Conservation (phyloP, 192 early-diverging fungal genomes). For the Backusella psychrophila region DNA sequence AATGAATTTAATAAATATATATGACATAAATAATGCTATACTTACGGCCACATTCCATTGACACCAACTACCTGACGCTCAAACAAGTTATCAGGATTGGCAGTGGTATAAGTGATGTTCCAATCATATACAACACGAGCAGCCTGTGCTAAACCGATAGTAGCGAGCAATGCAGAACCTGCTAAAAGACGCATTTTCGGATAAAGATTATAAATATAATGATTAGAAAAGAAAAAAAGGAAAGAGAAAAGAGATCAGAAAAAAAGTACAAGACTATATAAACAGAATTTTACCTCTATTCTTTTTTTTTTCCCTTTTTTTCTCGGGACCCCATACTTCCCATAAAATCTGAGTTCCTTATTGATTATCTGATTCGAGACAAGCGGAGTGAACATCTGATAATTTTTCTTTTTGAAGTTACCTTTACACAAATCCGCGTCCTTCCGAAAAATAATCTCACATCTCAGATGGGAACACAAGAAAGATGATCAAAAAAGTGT, state of each 20-base stretch:
- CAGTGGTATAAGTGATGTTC: conserved; percentile 64
- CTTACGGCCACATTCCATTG: conserved; percentile 65
- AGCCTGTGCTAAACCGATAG: conserved; percentile 39
- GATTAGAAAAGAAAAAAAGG: conserved; percentile 7
- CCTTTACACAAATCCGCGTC: background rate
- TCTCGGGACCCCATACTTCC: background rate
- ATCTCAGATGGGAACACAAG: background rate
- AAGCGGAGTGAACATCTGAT: conserved; percentile 2
- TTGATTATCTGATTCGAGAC: conserved; percentile 3
- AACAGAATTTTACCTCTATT: background rate
- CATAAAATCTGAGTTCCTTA: background rate
- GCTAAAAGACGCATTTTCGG: conserved; percentile 9
- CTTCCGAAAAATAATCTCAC: background rate
- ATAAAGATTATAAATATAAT: conserved; percentile 1
- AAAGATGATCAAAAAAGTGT: background rate
- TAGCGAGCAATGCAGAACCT: conserved; percentile 5
- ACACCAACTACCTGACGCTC: conserved; percentile 69
- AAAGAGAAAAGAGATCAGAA: conserved; percentile 10
- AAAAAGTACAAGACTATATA: conserved; percentile 10
- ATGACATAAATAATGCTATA: background rate
- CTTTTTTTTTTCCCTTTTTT: background rate
- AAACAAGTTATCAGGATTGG: conserved; percentile 64
- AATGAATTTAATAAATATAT: background rate
- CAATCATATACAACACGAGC: conserved; percentile 64
- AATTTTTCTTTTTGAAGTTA: background rate